Evolutionary conservation across 2,329 filamentous ascomycete genomes (phyloP).

Genomic region (Claviceps paspali): DNA sequence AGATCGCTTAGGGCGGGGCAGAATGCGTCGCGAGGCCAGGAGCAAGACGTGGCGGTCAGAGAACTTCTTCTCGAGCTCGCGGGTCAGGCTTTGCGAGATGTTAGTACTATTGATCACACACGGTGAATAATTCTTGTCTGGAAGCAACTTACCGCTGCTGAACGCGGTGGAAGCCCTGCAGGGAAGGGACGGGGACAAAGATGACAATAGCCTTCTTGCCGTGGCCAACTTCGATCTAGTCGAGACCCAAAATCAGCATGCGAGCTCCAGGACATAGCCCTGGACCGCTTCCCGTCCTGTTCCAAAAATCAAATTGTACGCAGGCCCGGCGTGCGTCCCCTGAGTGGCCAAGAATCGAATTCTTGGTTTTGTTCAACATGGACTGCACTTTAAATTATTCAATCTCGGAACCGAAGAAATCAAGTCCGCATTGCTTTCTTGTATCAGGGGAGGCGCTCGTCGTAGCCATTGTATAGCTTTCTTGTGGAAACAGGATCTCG

Average conservation of each 20-base stretch:
- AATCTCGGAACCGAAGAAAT: constrained; percentile 6
- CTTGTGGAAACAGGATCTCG: constrained; percentile 30
- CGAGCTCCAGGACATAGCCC: constrained; percentile 56
- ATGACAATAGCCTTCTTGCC: constrained; percentile 99
- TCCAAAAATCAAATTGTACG: constrained; percentile 33
- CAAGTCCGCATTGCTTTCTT: neutral
- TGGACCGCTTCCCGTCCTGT: constrained; percentile 66
- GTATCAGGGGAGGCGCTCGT: constrained; percentile 7
- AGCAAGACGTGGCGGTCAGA: constrained; percentile 99
- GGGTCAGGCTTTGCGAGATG: constrained; percentile 60
- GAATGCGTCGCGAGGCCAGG: constrained; percentile 96
- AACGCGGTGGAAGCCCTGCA: constrained; percentile 96
- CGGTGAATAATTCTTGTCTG: neutral
- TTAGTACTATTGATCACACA: neutral
- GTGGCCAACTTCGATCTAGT: constrained; percentile 98
- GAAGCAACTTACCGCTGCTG: constrained; percentile 79
- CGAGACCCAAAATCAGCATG: constrained; percentile 56
- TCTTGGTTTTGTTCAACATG: constrained; percentile 4
- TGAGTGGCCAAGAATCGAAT: constrained; percentile 6
- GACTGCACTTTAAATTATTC: neutral
- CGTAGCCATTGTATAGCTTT: constrained; percentile 20
- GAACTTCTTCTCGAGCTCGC: constrained; percentile 99
- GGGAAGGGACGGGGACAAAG: constrained; percentile 99
- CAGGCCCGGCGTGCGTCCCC: constrained; percentile 16
- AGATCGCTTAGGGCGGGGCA: constrained; percentile 96